Evolutionary conservation across 768 basidiomycete genomes (phyloP).

Genomic region (Phlegmacium glaucopus): DNA sequence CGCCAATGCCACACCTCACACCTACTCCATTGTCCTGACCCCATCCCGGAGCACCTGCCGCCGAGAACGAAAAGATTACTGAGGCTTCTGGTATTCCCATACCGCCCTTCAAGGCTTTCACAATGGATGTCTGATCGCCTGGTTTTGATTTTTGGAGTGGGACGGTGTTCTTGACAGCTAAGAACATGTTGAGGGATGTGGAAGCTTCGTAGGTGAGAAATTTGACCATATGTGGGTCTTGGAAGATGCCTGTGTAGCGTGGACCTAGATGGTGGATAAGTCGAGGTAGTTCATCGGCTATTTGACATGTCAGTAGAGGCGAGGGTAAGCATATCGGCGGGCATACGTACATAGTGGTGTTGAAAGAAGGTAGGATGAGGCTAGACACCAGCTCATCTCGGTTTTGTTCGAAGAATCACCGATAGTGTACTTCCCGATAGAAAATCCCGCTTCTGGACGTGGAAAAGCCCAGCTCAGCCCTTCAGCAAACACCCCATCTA

Average conservation of each 20-base stretch:
- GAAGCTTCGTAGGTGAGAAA: conserved; percentile 86
- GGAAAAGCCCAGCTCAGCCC: conserved; percentile 65
- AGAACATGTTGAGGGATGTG: conserved; percentile 78
- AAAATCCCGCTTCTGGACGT: conserved; percentile 19
- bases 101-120: conserved; percentile 51
- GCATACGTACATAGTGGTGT: conserved; percentile 47
- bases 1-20: background rate
- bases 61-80: background rate
- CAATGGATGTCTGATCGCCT: conserved; percentile 27
- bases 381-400: conserved; percentile 65
- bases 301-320: conserved; percentile 3
- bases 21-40: conserved; percentile 20
- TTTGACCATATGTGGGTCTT: conserved; percentile 62
- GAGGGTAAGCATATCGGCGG: too few species aligned
- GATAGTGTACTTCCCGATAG: conserved; percentile 37
- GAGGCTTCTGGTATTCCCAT: conserved; percentile 14
- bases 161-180: conserved; percentile 26
- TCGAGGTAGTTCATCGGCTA: conserved; percentile 69
- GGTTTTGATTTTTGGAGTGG: background rate
- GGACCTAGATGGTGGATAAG: conserved; percentile 83
- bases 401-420: conserved; percentile 48
- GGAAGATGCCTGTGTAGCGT: conserved; percentile 72
- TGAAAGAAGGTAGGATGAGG: conserved; percentile 61
- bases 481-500: conserved; percentile 70
- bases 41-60: conserved; percentile 7